Evolutionary conservation across 164 flowering plant genomes (phyloP), one percentile per base, ranked within the genome.

Genomic region (Tinospora cordifolia): DNA sequence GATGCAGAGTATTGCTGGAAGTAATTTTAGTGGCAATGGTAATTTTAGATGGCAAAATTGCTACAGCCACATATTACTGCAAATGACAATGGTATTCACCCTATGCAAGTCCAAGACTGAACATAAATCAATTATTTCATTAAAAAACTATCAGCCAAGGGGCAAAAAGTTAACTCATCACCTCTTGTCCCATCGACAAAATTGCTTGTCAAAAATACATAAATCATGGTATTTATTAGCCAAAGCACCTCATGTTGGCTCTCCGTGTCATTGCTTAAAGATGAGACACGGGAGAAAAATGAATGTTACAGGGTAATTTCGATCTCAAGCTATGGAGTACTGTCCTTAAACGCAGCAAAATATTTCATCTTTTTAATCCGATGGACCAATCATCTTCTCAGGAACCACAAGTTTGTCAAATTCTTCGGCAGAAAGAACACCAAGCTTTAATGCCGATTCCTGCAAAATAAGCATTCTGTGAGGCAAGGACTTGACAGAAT

Each of bases 351-450:
- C n/a, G 22, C 62, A 19, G 47, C 46, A 77, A 10, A 25, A 8
- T 3, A 17, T 69, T 47, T 22, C 11, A 3, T 4, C 12, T 21
- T 13, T 39, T 82, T 73, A 89, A 59, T 83, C 88, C 2, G 90
- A 76, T 22, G 97, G 98, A 62, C 96, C 93, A 73, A 95, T 84
- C 98, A 95, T 95, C 79, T 95, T 95, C 83, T 88, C 94, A 12
- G 98, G 98, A 22, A 95, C 98, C 21, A 95, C 99, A 12, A 89
- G 88, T 14, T 67, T 68, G 72, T 92, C 97, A 54, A 95, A 95
- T 75, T 95, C 98, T 74, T 95, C 93, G 44, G 79, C 64, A 19
- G 83, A 73, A 15, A 95, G 90, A 30, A 90, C 97, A 57, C 84
- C 90, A 24, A 94, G 89, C 39, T 82, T 84, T 71, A 92, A 47